These are phyloP conservation scores for Chlorella sp. DNA, from an alignment of 139 green algal genomes.

Conservation along the genomic window DNA sequence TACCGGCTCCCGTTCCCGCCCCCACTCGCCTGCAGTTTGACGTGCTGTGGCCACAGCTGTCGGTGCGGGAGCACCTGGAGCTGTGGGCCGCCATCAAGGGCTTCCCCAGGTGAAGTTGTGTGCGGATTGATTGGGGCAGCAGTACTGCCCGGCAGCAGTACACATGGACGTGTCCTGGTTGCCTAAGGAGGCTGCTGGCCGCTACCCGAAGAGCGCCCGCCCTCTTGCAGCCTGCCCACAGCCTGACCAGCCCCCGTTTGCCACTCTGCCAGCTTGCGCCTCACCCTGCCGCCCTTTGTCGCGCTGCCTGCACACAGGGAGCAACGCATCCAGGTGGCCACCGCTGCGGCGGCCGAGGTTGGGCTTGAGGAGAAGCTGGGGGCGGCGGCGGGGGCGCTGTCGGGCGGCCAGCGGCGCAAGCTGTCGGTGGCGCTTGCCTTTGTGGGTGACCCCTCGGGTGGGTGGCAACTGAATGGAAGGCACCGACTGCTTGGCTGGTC, in stretches of 20 bases:
- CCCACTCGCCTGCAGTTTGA: too few species aligned
- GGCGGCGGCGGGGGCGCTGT: conserved; percentile 65
- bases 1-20: too few species aligned
- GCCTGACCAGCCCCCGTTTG: too few species aligned
- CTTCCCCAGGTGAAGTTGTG: conserved; percentile 46
- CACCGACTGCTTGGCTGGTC: not conserved
- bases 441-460: conserved; percentile 60
- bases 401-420: conserved; percentile 82
- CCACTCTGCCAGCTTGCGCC: too few species aligned
- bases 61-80: conserved; percentile 82
- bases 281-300: too few species aligned
- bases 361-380: conserved; percentile 61
- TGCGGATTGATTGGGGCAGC: too few species aligned
- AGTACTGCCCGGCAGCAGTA: not conserved
- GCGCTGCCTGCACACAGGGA: not conserved
- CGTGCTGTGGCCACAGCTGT: conserved; percentile 89
- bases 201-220: too few species aligned
- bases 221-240: too few species aligned
- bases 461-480: not conserved
- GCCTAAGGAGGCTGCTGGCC: too few species aligned
- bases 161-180: too few species aligned
- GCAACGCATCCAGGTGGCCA: conserved; percentile 1
- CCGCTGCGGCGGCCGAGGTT: conserved; percentile 43
- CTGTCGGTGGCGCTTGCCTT: conserved; percentile 83
- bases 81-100: conserved; percentile 83